Evolutionary conservation across 208 protist genomes (phyloP).

Genomic region (Trypanosoma platydactyli): DNA sequence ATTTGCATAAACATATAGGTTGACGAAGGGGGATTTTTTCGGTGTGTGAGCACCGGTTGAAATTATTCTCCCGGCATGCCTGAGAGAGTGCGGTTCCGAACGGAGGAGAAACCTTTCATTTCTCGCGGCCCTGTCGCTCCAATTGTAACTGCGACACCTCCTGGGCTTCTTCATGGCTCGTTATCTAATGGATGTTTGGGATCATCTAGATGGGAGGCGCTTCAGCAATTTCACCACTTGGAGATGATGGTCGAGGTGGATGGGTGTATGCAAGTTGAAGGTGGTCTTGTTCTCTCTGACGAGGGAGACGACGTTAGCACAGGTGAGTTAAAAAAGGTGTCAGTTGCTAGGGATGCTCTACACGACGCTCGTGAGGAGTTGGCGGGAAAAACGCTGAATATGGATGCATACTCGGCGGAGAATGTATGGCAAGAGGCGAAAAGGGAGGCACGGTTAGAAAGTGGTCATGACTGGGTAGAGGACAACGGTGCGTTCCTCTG

Average conservation of each 20-base stretch:
- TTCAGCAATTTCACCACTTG: conserved; percentile 28
- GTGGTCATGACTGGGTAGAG: background rate
- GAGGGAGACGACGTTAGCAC: background rate
- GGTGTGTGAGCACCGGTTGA: no score
- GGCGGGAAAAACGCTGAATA: conserved; percentile 8
- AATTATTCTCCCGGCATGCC: conserved; percentile 5
- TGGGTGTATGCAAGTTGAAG: conserved; percentile 10
- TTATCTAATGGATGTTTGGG: conserved; percentile 2
- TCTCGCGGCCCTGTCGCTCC: background rate
- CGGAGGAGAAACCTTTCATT: conserved; percentile 13
- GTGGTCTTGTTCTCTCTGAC: conserved; percentile 31
- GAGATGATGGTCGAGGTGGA: conserved; percentile 34
- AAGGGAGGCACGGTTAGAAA: conserved; percentile 13
- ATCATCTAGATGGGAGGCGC: conserved; percentile 23
- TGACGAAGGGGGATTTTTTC: background rate
- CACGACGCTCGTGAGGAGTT: conserved; percentile 22
- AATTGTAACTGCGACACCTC: background rate
- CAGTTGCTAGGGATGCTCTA: background rate
- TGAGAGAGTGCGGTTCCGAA: conserved; percentile 21
- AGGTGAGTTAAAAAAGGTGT: background rate
- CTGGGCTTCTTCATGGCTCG: conserved; percentile 7
- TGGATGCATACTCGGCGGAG: conserved; percentile 3
- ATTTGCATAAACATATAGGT: background rate
- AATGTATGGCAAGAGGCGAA: conserved; percentile 18
- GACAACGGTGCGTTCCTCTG: background rate